These are phyloP conservation scores for Inosperma sp. DNA, from an alignment of 768 basidiomycete species.

Conservation along the genomic window DNA sequence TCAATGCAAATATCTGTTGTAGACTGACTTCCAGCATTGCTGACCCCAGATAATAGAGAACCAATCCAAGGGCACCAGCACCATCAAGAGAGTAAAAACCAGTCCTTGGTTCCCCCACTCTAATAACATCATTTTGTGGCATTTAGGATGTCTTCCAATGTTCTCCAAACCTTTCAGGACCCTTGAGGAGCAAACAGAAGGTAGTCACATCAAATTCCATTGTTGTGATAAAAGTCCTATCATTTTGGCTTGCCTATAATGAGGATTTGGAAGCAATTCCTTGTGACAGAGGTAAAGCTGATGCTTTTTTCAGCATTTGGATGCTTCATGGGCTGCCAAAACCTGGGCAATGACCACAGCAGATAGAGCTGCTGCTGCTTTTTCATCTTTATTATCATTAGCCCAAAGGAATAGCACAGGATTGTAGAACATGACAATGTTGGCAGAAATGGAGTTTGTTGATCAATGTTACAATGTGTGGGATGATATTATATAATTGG, in stretches of 20 bases:
- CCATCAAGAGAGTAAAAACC: slow-evolving; percentile 31
- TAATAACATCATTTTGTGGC: slow-evolving; percentile 23
- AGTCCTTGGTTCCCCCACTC: slow-evolving; percentile 23
- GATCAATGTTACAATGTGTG: no score
- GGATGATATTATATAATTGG: no score
- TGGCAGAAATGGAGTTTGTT: no score
- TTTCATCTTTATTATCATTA: no score
- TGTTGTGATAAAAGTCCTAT: slow-evolving; percentile 42
- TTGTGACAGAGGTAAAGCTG: slow-evolving; percentile 26
- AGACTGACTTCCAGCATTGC: slow-evolving; percentile 36
- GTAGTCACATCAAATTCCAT: slow-evolving; percentile 40
- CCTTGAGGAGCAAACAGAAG: slow-evolving; percentile 31
- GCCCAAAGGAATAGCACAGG: no score
- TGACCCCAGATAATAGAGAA: slow-evolving; percentile 38
- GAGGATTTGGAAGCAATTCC: slow-evolving; percentile 33
- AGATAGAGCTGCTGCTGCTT: no score
- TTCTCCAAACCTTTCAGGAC: slow-evolving; percentile 30
- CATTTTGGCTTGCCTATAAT: slow-evolving; percentile 24
- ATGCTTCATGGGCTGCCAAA: no score
- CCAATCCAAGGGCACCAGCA: slow-evolving; percentile 37
- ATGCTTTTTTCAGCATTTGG: slow-evolving; percentile 3
- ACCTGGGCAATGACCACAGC: no score
- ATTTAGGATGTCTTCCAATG: slow-evolving; percentile 18
- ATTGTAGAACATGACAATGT: no score
- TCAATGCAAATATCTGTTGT: slow-evolving; percentile 40